Evolutionary conservation across 192 early-diverging fungal genomes (phyloP).

Genomic region (Pilaira anomala): DNA sequence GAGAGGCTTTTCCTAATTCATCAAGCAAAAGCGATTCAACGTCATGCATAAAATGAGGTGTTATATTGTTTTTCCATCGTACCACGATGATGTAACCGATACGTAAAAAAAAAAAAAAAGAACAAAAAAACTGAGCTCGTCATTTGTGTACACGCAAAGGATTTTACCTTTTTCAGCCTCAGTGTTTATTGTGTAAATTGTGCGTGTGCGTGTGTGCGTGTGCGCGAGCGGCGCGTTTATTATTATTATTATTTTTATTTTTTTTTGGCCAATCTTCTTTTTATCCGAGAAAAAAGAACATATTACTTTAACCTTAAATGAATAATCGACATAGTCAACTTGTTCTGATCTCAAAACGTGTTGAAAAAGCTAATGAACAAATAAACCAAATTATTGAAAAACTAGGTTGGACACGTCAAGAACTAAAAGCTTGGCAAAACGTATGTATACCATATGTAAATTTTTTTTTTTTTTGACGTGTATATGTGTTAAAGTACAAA

Average conservation of each 20-base stretch:
- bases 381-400: neutral
- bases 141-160: too few species aligned
- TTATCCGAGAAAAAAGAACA: too few species aligned
- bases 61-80: neutral
- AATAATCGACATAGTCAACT: constrained; percentile 8
- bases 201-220: too few species aligned
- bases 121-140: too few species aligned
- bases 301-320: neutral
- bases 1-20: too few species aligned
- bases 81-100: neutral
- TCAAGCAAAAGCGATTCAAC: too few species aligned
- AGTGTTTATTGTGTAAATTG: neutral
- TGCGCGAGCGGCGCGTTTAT: too few species aligned
- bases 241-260: neutral
- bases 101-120: neutral
- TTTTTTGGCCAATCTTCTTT: too few species aligned
- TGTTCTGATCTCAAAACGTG: constrained; percentile 6
- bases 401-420: constrained; percentile 9
- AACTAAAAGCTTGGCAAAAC: neutral
- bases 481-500: neutral
- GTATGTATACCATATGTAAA: neutral
- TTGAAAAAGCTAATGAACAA: constrained; percentile 7
- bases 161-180: neutral
- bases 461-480: neutral
- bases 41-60: neutral